phyloP scores from a whole-genome alignment of 169 alveolate species.

The Plasmodium vivax region DNA sequence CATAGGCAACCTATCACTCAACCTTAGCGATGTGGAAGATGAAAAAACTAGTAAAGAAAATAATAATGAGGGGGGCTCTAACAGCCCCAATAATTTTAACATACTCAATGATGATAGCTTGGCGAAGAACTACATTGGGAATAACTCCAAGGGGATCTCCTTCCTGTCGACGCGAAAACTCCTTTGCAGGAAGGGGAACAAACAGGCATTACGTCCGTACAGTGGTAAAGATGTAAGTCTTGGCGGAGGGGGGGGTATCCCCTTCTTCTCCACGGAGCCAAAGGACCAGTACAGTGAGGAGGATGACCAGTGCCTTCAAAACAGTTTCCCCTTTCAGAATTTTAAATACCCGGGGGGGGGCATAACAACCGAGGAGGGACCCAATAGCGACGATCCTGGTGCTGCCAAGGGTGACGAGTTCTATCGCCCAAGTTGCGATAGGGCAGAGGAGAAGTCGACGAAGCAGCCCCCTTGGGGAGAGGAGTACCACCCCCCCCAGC shows the following conservation, averaged over 20 bases:
- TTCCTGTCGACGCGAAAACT: constrained; percentile 24
- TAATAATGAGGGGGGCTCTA: background rate
- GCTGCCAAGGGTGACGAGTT: background rate
- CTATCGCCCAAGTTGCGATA: background rate
- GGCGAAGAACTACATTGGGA: constrained; percentile 61
- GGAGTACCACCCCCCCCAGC: background rate
- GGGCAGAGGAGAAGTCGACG: background rate
- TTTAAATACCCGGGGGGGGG: background rate
- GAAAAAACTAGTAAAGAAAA: background rate
- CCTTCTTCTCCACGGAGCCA: background rate
- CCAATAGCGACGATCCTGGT: background rate
- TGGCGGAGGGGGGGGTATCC: background rate
- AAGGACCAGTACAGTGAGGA: background rate
- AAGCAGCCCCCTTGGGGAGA: background rate
- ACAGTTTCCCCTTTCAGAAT: background rate
- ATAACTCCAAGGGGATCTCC: constrained; percentile 20
- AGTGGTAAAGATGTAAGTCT: background rate
- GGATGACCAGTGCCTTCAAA: background rate
- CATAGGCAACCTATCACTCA: constrained; percentile 42
- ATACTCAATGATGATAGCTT: background rate
- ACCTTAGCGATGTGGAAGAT: constrained; percentile 25
- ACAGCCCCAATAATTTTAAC: background rate
- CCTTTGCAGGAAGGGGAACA: background rate
- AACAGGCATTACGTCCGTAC: background rate
- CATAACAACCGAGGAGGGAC: background rate